Evolutionary conservation across 371 early-diverging fungal species (phyloP), one percentile per base, ranked within the genome.

Genomic region (Thermomucor indicae-seudaticae): DNA sequence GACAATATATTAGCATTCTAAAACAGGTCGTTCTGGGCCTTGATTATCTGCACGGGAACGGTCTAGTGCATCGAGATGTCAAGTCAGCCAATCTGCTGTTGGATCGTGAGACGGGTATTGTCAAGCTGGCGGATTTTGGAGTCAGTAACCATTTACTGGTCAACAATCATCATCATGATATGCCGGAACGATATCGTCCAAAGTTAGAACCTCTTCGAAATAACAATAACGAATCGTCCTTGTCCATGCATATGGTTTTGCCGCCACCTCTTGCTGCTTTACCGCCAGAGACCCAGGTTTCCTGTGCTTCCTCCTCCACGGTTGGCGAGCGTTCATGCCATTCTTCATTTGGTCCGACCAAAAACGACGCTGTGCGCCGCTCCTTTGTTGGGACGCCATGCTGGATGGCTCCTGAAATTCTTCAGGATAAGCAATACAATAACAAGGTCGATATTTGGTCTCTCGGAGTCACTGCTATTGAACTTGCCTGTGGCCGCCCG

Each of bases 51-150:
- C 97, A 98, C 63, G 84, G 84, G 43, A 87, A 85, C 34, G 85
- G 85, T 11, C 89, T 98, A 44, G 93, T 98, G 47, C 98, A 98
- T 58, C 84, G 98, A 25, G 98, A 98, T 59, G 90, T 98, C 53
- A 98, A 98, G 75, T 87, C 91, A 77, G 75, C 56, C 62, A 99
- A 99, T 67, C 78, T 98, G 35, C 72, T 97, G 37, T 60, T 99
- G 29, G 83, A 88, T 55, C 93, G 93, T 32, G 84, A 61, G 35
- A 60, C 63, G 17, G 75, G 75, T 1, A 51, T 57, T 19, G 64
- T 75, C 6, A 71, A 61, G 30, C 46, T 75, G 22, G 71, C 72
- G n/a, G 75, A 75, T 54, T 75, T 75, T 56, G 75, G 75, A 24
- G 75, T 75, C 19, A 65, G 64, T 25, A 62, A 62, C 43, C 58